phyloP scores from a whole-genome alignment of 169 alveolate species.

The Blepharisma undulans region DNA sequence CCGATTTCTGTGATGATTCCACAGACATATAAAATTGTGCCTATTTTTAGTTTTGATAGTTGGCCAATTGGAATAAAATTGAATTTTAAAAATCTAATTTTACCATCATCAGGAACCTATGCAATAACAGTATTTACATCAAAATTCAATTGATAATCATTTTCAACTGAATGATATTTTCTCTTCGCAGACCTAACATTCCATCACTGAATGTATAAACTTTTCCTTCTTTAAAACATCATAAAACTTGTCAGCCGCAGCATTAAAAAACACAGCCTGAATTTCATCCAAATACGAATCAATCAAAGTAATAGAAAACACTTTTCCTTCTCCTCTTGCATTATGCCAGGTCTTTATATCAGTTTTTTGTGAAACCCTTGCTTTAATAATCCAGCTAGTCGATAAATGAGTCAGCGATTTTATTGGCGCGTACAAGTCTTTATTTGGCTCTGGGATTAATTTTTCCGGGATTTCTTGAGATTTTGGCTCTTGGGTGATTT shows the following conservation, averaged over 20 bases:
- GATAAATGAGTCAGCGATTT: constrained; percentile 65
- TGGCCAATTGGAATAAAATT: not conserved
- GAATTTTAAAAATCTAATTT: not conserved
- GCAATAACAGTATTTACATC: constrained; percentile 43
- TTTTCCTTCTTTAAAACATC: constrained; percentile 57
- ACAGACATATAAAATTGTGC: not conserved
- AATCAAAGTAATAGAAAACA: constrained; percentile 64
- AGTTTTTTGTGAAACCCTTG: constrained; percentile 55
- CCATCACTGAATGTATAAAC: constrained; percentile 42
- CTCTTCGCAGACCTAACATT: constrained; percentile 45
- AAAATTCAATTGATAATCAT: constrained; percentile 46
- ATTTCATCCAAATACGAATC: constrained; percentile 75
- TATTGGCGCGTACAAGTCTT: constrained; percentile 54
- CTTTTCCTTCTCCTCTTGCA: constrained; percentile 71
- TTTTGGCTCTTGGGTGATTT: not conserved
- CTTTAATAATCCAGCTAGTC: constrained; percentile 68
- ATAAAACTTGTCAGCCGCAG: constrained; percentile 66
- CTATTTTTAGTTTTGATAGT: not conserved
- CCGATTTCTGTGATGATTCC: not conserved
- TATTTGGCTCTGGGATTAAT: not conserved
- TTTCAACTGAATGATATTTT: constrained; percentile 46
- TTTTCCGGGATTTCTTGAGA: not conserved
- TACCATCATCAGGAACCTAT: constrained; percentile 44
- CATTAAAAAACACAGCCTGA: constrained; percentile 74
- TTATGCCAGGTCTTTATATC: constrained; percentile 71